These are phyloP conservation scores for Geotrichum klebahnii DNA, from an alignment of 1,139 yeast genomes.

Conservation along the genomic window DNA sequence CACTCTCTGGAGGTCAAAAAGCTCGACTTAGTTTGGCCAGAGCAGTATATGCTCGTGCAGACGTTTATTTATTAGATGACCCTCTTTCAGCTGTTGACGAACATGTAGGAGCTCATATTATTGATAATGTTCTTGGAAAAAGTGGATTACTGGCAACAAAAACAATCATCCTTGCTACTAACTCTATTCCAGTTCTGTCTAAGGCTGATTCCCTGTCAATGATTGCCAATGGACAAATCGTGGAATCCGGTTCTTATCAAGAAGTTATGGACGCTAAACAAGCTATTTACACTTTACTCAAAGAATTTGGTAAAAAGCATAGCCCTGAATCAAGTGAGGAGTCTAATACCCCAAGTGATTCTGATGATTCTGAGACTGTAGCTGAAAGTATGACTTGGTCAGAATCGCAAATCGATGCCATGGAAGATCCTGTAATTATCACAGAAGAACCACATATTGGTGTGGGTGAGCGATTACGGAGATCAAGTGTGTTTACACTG, in stretches of 20 bases:
- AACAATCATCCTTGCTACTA: slow-evolving; percentile 75
- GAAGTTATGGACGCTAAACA: slow-evolving; percentile 32
- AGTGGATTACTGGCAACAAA: slow-evolving; percentile 65
- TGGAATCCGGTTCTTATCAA: slow-evolving; percentile 37
- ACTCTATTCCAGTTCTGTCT: slow-evolving; percentile 67
- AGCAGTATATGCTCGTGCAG: slow-evolving; percentile 83
- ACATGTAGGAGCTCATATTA: slow-evolving; percentile 70
- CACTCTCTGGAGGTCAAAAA: slow-evolving; percentile 87
- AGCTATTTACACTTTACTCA: slow-evolving; percentile 31
- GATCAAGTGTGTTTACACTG: slow-evolving; percentile 63
- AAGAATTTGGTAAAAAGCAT: slow-evolving; percentile 38
- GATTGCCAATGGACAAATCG: slow-evolving; percentile 55
- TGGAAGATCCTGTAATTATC: slow-evolving; percentile 9
- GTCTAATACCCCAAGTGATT: slow-evolving; percentile 57
- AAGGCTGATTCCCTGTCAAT: slow-evolving; percentile 61
- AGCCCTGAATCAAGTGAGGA: slow-evolving; percentile 3
- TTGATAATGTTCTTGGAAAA: slow-evolving; percentile 55
- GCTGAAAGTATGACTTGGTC: slow-evolving; percentile 63
- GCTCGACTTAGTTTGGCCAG: slow-evolving; percentile 82
- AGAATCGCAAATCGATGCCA: background rate
- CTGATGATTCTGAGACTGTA: no score
- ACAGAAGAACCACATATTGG: slow-evolving; percentile 21
- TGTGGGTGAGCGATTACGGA: slow-evolving; percentile 49
- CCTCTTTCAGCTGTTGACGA: slow-evolving; percentile 81
- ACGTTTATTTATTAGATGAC: slow-evolving; percentile 74